Percentiles rank a stretch among this genome's conserved stretches.
phyloP scores from a whole-genome alignment of 1,139 yeast genomes.

The Candida sanyaensis region DNA sequence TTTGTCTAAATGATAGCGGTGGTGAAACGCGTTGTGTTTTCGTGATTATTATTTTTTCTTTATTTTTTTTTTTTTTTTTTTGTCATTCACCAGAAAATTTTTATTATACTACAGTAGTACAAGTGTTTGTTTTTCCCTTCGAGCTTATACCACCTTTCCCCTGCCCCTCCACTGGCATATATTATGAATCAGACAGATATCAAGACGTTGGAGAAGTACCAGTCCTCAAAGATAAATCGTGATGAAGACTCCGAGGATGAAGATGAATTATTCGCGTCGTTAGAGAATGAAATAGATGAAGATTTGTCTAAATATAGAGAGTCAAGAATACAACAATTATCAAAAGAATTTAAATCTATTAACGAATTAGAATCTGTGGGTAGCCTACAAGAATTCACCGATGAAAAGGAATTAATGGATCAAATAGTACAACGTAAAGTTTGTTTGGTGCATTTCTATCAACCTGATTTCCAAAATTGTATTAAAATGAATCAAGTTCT shows the following conservation, averaged over 20 bases:
- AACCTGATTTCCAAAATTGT: slow-evolving; percentile 63
- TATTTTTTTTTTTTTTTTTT: not conserved
- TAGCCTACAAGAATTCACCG: slow-evolving; percentile 34
- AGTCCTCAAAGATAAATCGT: slow-evolving; percentile 37
- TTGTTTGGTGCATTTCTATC: slow-evolving; percentile 67
- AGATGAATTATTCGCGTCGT: slow-evolving; percentile 37
- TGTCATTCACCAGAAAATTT: not conserved
- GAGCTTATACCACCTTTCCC: not conserved
- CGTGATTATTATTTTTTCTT: not conserved
- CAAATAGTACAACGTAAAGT: slow-evolving; percentile 42
- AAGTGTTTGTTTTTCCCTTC: not conserved
- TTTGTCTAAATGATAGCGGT: no score
- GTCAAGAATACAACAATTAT: slow-evolving; percentile 49
- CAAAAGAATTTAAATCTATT: slow-evolving; percentile 44
- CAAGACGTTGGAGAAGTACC: slow-evolving; percentile 27
- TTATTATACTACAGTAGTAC: not conserved
- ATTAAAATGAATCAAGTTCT: slow-evolving; percentile 55
- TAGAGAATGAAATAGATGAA: slow-evolving; percentile 30
- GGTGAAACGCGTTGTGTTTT: slow-evolving; percentile 5
- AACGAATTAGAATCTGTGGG: slow-evolving; percentile 41
- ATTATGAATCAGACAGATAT: slow-evolving; percentile 11
- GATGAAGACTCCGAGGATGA: slow-evolving; percentile 16
- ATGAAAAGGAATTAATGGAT: slow-evolving; percentile 60
- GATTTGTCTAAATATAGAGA: slow-evolving; percentile 45
- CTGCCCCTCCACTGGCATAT: not conserved